These are phyloP conservation scores for Rhynchospora pubera DNA, from an alignment of 176 grass and related monocot species.

Conservation along the genomic window DNA sequence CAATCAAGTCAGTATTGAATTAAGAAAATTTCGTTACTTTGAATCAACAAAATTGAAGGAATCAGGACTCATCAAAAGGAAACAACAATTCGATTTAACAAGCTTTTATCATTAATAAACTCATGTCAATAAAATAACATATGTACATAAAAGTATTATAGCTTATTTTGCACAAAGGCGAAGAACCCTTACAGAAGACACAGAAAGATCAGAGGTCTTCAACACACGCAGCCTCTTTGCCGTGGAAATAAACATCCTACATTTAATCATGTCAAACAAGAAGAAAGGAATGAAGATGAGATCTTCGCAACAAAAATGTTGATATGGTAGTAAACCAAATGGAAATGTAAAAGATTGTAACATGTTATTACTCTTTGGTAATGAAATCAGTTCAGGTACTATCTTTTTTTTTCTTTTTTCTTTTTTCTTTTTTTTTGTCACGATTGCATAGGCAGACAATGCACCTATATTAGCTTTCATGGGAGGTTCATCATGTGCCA, in stretches of 20 bases:
- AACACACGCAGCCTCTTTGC: conserved; percentile 70
- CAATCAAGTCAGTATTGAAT: not conserved
- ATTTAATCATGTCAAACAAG: not conserved
- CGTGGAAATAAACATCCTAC: conserved; percentile 67
- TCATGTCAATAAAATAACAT: not conserved
- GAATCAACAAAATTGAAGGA: too few relatives aligned
- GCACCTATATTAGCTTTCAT: not conserved
- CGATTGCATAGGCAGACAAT: not conserved
- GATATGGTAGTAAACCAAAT: not conserved
- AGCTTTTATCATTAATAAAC: not conserved
- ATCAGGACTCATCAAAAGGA: not conserved
- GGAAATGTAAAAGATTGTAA: not conserved
- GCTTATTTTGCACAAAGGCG: not conserved
- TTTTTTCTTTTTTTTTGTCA: not conserved
- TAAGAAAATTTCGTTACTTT: not conserved
- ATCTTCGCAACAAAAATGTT: not conserved
- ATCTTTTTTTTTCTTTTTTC: too few relatives aligned
- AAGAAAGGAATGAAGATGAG: not conserved
- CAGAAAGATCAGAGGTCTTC: conserved; percentile 54
- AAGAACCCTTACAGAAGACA: conserved; percentile 32
- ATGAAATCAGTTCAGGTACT: not conserved
- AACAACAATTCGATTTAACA: not conserved
- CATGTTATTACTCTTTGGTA: too few relatives aligned
- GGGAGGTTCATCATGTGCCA: not conserved
- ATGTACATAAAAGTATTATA: not conserved